These are phyloP conservation scores for Ustilago crameri DNA, from an alignment of 1,284 basidiomycete species.

Conservation along the genomic window DNA sequence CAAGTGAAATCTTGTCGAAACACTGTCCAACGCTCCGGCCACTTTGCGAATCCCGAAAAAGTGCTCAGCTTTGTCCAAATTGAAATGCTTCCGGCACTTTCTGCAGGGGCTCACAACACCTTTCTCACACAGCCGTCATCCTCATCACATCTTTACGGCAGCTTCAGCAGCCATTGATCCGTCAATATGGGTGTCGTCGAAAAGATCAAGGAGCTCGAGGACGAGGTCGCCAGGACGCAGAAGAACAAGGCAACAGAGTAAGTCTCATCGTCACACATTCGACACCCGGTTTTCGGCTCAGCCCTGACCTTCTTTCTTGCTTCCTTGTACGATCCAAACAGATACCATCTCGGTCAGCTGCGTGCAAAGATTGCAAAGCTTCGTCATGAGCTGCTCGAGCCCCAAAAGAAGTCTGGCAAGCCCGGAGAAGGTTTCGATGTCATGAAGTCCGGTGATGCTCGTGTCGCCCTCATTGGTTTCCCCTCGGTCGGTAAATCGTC, in stretches of 20 bases:
- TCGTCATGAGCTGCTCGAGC: constrained; percentile 63
- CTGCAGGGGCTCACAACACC: neutral
- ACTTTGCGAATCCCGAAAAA: constrained; percentile 4
- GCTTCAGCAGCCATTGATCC: neutral
- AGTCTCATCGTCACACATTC: no score
- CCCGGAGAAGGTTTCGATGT: constrained; percentile 66
- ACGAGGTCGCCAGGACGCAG: constrained; percentile 82
- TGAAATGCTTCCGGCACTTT: neutral
- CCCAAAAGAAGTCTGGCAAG: constrained; percentile 57
- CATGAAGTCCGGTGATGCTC: constrained; percentile 63
- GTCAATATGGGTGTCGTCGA: constrained; percentile 62
- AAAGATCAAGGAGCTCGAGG: constrained; percentile 93
- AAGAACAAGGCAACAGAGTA: constrained; percentile 70
- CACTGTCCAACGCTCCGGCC: neutral
- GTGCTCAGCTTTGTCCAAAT: constrained; percentile 4
- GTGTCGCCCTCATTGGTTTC: constrained; percentile 83
- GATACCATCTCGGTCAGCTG: constrained; percentile 63
- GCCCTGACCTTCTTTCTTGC: neutral
- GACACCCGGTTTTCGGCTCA: no score
- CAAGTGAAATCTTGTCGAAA: neutral
- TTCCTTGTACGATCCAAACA: constrained; percentile 1
- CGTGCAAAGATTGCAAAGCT: constrained; percentile 65
- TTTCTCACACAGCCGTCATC: neutral
- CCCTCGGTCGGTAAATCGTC: constrained; percentile 91
- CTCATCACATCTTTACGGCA: neutral